These are phyloP conservation scores for Naganishia sp. DNA, from an alignment of 1,284 basidiomycete genomes.

Conservation along the genomic window DNA sequence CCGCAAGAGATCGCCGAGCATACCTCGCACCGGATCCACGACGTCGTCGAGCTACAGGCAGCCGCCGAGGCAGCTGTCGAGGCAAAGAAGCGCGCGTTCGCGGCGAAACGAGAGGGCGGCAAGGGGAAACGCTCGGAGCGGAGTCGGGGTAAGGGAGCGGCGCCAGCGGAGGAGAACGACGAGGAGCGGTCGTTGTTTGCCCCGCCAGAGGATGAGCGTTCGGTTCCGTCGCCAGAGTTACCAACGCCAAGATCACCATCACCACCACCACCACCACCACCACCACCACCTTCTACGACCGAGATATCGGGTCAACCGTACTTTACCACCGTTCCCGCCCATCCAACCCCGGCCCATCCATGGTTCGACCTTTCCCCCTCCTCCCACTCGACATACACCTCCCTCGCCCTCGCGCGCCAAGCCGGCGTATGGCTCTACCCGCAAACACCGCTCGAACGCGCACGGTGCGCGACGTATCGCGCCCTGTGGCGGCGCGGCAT, in stretches of 20 bases:
- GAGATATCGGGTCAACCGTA: constrained; percentile 29
- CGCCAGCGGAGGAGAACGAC: constrained; percentile 14
- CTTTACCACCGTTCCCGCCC: constrained; percentile 25
- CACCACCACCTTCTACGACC: constrained; percentile 30
- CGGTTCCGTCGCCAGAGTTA: constrained; percentile 35
- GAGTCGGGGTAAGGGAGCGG: constrained; percentile 55
- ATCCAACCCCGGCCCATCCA: constrained; percentile 38
- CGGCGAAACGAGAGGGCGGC: constrained; percentile 51
- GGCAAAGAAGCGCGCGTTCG: constrained; percentile 46
- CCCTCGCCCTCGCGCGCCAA: constrained; percentile 63
- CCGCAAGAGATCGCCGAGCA: constrained; percentile 57
- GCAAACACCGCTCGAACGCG: constrained; percentile 63
- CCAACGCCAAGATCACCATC: constrained; percentile 12
- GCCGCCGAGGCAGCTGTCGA: neutral
- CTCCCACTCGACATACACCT: constrained; percentile 61
- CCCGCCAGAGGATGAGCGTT: constrained; percentile 31
- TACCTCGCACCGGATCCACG: constrained; percentile 38
- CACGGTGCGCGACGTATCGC: constrained; percentile 75
- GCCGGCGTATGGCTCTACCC: constrained; percentile 80
- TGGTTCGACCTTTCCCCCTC: constrained; percentile 48
- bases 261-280: constrained; percentile 40
- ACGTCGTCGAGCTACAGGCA: constrained; percentile 3
- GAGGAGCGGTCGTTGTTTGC: constrained; percentile 40
- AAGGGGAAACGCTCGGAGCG: constrained; percentile 60
- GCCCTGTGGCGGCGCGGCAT: constrained; percentile 77